A percentile compares a stretch with the other conserved stretches of the same genome.
Conservation (phyloP, 306 rosid genomes). For the Malus asiatica region DNA sequence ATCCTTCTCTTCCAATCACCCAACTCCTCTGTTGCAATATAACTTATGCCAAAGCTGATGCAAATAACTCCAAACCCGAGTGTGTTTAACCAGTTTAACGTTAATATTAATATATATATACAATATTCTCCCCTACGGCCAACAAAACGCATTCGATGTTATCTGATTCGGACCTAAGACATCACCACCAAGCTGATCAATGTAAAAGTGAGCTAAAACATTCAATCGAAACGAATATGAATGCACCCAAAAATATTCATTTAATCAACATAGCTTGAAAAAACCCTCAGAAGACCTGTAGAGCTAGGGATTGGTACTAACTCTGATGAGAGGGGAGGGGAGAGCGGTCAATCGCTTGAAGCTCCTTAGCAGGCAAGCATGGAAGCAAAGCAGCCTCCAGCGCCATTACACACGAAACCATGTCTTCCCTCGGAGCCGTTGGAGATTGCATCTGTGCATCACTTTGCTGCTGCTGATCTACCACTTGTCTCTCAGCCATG, state of each 20-base stretch:
- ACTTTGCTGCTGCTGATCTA: slow-evolving; percentile 42
- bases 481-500: slow-evolving; percentile 66
- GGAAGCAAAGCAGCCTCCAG: slow-evolving; percentile 96
- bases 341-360: slow-evolving; percentile 95
- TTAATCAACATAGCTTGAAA: not conserved
- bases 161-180: not conserved
- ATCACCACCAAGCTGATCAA: not conserved
- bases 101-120: not conserved
- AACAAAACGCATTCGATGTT: not conserved
- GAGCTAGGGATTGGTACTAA: slow-evolving; percentile 26
- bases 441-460: slow-evolving; percentile 54
- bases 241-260: not conserved
- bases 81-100: not conserved
- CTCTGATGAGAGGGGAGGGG: slow-evolving; percentile 94
- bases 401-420: slow-evolving; percentile 65
- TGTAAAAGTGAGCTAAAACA: not conserved
- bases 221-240: not conserved
- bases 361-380: slow-evolving; percentile 93
- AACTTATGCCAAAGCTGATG: not conserved
- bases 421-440: slow-evolving; percentile 59
- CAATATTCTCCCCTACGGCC: not conserved
- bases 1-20: not conserved
- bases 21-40: not conserved
- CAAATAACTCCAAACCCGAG: not conserved
- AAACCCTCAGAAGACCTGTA: not conserved